phyloP scores from a whole-genome alignment of 768 basidiomycete genomes.

The Mycena leptocephala region DNA sequence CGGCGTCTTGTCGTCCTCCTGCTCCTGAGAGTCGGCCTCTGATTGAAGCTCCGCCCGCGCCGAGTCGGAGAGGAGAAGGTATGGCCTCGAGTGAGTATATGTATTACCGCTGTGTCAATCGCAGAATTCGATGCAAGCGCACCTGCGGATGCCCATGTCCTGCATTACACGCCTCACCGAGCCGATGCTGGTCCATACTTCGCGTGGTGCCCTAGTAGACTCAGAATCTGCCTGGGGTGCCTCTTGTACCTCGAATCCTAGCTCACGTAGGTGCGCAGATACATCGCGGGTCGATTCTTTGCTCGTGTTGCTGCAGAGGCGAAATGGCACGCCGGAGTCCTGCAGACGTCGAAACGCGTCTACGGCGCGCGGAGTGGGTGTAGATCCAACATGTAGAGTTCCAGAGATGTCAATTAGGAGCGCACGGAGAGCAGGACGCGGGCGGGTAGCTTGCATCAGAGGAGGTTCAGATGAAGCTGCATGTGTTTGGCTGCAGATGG shows the following conservation, averaged over 20 bases:
- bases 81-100: constrained; percentile 61
- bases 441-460: constrained; percentile 13
- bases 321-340: constrained; percentile 57
- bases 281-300: constrained; percentile 71
- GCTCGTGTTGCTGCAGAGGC: constrained; percentile 80
- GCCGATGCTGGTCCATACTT: constrained; percentile 78
- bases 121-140: neutral
- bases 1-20: constrained; percentile 31
- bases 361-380: constrained; percentile 65
- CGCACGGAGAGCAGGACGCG: constrained; percentile 60
- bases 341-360: constrained; percentile 59
- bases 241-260: constrained; percentile 65
- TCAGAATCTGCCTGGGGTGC: constrained; percentile 29
- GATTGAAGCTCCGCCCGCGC: constrained; percentile 59
- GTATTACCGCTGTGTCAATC: constrained; percentile 18
- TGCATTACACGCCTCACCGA: constrained; percentile 67
- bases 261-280: constrained; percentile 56
- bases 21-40: neutral
- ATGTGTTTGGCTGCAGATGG: neutral
- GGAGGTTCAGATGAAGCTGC: neutral
- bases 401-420: constrained; percentile 81
- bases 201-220: constrained; percentile 28
- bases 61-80: constrained; percentile 69
- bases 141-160: constrained; percentile 60
- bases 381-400: constrained; percentile 71